A percentile compares a stretch with the other conserved stretches of the same genome.
These are phyloP conservation scores for Grosmannia huntii DNA, from an alignment of 2,329 filamentous ascomycete genomes.

Conservation along the genomic window DNA sequence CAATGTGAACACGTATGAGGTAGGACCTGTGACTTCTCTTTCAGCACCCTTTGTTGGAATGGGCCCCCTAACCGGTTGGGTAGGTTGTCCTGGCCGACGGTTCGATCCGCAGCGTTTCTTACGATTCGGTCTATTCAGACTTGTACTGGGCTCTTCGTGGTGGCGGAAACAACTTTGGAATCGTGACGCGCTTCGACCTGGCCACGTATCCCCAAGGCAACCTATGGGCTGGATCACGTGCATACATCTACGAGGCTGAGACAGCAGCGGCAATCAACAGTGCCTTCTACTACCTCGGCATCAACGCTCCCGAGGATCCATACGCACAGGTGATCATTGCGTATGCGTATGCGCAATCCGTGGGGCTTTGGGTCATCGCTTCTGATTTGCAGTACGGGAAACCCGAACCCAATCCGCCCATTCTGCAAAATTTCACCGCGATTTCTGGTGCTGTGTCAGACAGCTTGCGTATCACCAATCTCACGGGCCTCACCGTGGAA, in stretches of 20 bases:
- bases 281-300: slow-evolving; percentile 2
- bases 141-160: slow-evolving; percentile 41
- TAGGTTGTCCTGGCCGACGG: slow-evolving; percentile 2
- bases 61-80: background rate
- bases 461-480: background rate
- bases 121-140: slow-evolving; percentile 23
- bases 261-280: slow-evolving; percentile 16
- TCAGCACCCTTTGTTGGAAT: background rate
- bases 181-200: slow-evolving; percentile 33
- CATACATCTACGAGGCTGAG: slow-evolving; percentile 18
- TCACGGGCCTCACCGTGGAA: background rate
- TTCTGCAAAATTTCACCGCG: slow-evolving; percentile 2
- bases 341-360: slow-evolving; percentile 1
- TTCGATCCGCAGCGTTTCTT: background rate
- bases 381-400: slow-evolving; percentile 2
- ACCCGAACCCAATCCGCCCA: background rate
- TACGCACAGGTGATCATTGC: slow-evolving; percentile 4
- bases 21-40: slow-evolving; percentile 18
- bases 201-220: slow-evolving; percentile 26
- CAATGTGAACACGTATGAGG: slow-evolving; percentile 33
- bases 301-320: slow-evolving; percentile 15
- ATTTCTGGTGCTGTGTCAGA: background rate
- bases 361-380: background rate
- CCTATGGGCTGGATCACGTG: slow-evolving; percentile 28
- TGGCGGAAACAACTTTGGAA: slow-evolving; percentile 43